phyloP scores from a whole-genome alignment of 1,284 basidiomycete species.

The Phylloporus sp. region DNA sequence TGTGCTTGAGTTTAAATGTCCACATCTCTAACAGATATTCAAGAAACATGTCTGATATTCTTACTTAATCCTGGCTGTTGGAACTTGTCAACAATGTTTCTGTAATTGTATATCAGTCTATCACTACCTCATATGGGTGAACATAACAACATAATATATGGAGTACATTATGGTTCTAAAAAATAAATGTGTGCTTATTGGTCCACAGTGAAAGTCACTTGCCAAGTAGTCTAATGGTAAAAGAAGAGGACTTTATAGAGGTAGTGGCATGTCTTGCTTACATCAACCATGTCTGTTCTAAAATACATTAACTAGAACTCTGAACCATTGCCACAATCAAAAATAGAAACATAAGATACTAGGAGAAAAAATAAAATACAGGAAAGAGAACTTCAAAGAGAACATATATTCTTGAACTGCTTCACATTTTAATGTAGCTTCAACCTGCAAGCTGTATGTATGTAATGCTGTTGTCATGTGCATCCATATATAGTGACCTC shows the following conservation, averaged over 20 bases:
- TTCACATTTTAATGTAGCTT: too few relatives aligned
- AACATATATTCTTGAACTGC: too few relatives aligned
- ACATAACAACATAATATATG: too few relatives aligned
- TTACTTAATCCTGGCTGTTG: conserved; percentile 92
- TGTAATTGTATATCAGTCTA: conserved; percentile 31
- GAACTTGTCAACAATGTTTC: conserved; percentile 86
- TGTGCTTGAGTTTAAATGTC: conserved; percentile 77
- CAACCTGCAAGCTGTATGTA: too few relatives aligned
- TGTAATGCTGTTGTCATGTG: too few relatives aligned
- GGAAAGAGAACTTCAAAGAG: too few relatives aligned
- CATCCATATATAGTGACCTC: too few relatives aligned
- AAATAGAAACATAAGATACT: too few relatives aligned
- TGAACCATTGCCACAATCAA: too few relatives aligned
- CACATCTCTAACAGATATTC: conserved; percentile 71
- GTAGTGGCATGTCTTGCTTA: conserved; percentile 94
- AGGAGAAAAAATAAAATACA: too few relatives aligned
- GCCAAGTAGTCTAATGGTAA: conserved; percentile 93
- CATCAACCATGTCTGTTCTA: conserved; percentile 89
- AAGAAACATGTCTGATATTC: conserved; percentile 93
- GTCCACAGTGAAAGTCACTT: conserved; percentile 82
- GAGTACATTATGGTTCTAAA: conserved; percentile 85
- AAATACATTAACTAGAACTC: conserved; percentile 85
- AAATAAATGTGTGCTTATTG: conserved; percentile 91
- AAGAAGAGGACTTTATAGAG: conserved; percentile 95
- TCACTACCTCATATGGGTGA: background rate